Percentiles rank a stretch among this genome's conserved stretches.
phyloP scores from a whole-genome alignment of 169 alveolate genomes.

The Cryptosporidium sp. region DNA sequence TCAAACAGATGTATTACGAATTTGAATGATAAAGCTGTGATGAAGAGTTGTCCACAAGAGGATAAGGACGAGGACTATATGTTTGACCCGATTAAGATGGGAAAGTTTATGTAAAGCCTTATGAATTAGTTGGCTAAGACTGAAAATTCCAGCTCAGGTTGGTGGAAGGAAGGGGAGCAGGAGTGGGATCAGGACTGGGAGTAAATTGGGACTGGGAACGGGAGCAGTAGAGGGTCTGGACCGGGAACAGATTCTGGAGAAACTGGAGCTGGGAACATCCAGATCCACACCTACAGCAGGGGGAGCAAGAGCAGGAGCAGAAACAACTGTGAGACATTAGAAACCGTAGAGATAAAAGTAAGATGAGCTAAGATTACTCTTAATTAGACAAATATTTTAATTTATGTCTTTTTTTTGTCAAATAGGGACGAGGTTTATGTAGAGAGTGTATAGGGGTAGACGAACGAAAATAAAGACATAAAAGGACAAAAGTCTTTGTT shows the following conservation, averaged over 20 bases:
- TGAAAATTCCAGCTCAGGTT: no score
- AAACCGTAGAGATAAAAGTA: neutral
- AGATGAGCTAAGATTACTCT: neutral
- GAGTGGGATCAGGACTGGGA: no score
- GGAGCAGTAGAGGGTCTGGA: no score
- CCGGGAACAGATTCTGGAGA: no score
- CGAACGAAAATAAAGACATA: neutral
- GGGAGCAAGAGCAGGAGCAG: no score
- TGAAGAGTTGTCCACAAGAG: constrained; percentile 49
- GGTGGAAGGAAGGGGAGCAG: no score
- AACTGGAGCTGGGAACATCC: neutral
- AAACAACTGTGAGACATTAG: neutral
- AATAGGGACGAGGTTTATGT: no score
- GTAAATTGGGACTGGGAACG: no score
- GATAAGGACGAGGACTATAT: constrained; percentile 14
- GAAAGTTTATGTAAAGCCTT: neutral
- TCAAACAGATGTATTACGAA: constrained; percentile 59
- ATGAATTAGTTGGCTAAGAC: no score
- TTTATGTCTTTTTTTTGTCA: no score
- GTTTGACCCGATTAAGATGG: constrained; percentile 44
- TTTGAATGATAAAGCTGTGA: constrained; percentile 62
- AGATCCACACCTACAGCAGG: neutral
- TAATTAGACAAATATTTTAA: neutral
- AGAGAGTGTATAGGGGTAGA: neutral
- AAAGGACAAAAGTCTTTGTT: constrained; percentile 10